Percentiles rank a stretch among this genome's conserved stretches.
These are phyloP conservation scores for Obba rivulosa DNA, from an alignment of 768 basidiomycete species.

Conservation along the genomic window DNA sequence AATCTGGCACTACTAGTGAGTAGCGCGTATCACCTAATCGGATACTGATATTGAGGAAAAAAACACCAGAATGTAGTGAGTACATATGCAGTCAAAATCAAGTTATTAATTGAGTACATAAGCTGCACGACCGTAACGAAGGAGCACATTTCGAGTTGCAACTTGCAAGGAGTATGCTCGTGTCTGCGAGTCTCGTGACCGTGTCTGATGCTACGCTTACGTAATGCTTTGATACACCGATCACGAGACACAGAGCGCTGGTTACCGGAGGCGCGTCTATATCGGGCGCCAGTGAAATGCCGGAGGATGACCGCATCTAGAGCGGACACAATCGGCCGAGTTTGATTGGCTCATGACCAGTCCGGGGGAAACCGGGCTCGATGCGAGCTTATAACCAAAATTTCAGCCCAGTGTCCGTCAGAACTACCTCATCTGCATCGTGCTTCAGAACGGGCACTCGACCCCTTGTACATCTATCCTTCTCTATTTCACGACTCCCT, in stretches of 20 bases:
- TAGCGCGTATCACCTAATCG: too few relatives aligned
- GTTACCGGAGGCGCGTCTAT: slow-evolving; percentile 1
- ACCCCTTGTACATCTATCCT: slow-evolving; percentile 13
- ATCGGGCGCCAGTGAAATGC: slow-evolving; percentile 6
- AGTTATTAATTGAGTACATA: too few relatives aligned
- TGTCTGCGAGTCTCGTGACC: background rate
- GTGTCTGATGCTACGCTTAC: background rate
- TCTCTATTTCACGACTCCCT: slow-evolving; percentile 20
- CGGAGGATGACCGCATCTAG: background rate
- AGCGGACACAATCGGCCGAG: slow-evolving; percentile 16
- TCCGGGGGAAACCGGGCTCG: slow-evolving; percentile 22
- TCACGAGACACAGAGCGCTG: slow-evolving; percentile 4
- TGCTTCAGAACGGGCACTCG: slow-evolving; percentile 6
- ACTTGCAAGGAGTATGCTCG: slow-evolving; percentile 1
- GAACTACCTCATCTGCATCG: slow-evolving; percentile 9
- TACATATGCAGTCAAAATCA: too few relatives aligned
- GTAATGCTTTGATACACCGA: background rate
- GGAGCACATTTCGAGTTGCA: background rate
- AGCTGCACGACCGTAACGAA: too few relatives aligned
- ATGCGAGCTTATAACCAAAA: slow-evolving; percentile 18
- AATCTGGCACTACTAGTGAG: too few relatives aligned
- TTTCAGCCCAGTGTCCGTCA: slow-evolving; percentile 13
- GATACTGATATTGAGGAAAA: too few relatives aligned
- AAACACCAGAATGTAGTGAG: too few relatives aligned
- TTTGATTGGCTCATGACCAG: slow-evolving; percentile 17